These are phyloP conservation scores for Phyllosticta capitalensis DNA, from an alignment of 2,329 filamentous ascomycete species.

Conservation along the genomic window DNA sequence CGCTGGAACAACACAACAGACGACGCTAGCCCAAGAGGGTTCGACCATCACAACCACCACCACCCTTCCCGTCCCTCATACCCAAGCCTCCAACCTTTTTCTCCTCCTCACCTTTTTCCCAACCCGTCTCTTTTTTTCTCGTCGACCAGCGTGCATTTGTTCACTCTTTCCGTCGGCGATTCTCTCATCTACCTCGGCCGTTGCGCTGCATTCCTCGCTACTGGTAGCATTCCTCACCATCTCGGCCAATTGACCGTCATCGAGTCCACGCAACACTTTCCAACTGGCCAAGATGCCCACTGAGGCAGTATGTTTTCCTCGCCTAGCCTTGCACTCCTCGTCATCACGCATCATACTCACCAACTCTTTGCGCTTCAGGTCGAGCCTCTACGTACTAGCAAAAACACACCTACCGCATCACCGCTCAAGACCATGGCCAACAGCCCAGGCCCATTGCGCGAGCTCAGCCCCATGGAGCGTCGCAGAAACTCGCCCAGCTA, in stretches of 20 bases:
- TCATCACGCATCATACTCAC: conserved; percentile 1
- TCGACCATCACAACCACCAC: neutral
- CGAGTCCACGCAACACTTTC: conserved; percentile 15
- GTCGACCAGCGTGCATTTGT: neutral
- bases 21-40: neutral
- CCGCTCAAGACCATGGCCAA: conserved; percentile 54
- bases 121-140: neutral
- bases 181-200: neutral
- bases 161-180: neutral
- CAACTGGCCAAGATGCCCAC: conserved; percentile 27
- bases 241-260: conserved; percentile 17
- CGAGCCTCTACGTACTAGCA: conserved; percentile 71
- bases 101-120: neutral
- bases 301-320: conserved; percentile 27
- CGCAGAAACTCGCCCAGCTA: conserved; percentile 89
- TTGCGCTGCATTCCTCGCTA: conserved; percentile 22
- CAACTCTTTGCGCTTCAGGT: conserved; percentile 42
- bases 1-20: neutral
- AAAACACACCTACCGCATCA: conserved; percentile 50
- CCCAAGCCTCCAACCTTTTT: conserved; percentile 13
- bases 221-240: conserved; percentile 18
- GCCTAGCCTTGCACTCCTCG: neutral
- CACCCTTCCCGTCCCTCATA: conserved; percentile 14
- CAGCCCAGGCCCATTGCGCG: conserved; percentile 70
- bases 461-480: conserved; percentile 77